Conservation (phyloP, 768 basidiomycete species). For the Collybia nuda region DNA sequence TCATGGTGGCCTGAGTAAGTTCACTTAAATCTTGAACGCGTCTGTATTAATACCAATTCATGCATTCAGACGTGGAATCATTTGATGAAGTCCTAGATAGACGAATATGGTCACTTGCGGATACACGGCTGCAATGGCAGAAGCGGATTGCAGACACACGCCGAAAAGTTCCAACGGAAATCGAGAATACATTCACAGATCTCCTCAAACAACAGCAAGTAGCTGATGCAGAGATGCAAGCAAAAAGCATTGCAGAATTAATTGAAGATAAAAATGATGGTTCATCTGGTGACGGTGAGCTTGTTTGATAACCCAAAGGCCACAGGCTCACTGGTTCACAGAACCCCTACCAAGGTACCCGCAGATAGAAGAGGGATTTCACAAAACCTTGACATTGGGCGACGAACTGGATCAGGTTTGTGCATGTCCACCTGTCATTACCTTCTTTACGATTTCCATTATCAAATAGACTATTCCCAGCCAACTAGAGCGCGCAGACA, state of each 20-base stretch:
- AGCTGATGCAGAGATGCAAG: conserved; percentile 24
- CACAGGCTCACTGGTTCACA: background rate
- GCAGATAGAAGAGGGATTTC: conserved; percentile 26
- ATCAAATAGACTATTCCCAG: conserved; percentile 39
- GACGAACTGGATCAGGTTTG: conserved; percentile 55
- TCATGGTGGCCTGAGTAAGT: conserved; percentile 50
- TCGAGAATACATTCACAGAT: conserved; percentile 35
- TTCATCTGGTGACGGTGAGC: conserved; percentile 3
- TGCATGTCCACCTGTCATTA: background rate
- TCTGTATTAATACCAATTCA: background rate
- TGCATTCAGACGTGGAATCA: conserved; percentile 58
- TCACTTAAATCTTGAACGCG: background rate
- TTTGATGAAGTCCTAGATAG: conserved; percentile 89
- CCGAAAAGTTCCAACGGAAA: conserved; percentile 56
- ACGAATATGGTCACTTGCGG: conserved; percentile 76
- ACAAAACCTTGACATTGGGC: conserved; percentile 37
- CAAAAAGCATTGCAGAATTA: conserved; percentile 6
- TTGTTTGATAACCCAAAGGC: background rate
- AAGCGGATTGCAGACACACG: conserved; percentile 68
- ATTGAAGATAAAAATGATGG: conserved; percentile 16
- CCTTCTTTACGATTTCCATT: background rate
- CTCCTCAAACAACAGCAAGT: conserved; percentile 28
- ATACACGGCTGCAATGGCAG: conserved; percentile 75
- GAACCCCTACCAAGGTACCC: conserved; percentile 11
- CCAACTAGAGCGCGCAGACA: conserved; percentile 51